These are phyloP conservation scores for Xylariales sp. DNA, from an alignment of 2,329 filamentous ascomycete species.

Conservation along the genomic window DNA sequence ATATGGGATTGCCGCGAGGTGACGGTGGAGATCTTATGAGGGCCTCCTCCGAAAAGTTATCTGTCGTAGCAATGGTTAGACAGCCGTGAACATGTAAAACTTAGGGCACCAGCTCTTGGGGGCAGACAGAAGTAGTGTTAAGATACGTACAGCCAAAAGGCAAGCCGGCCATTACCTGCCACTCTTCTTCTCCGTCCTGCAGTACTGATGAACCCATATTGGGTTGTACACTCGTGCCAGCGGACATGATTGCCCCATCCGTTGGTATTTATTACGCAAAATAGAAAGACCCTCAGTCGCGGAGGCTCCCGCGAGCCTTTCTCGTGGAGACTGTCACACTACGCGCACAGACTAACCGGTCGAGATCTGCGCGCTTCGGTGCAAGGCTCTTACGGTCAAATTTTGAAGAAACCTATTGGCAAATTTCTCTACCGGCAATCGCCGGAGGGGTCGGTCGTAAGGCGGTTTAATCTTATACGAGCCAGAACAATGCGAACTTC, in stretches of 20 bases:
- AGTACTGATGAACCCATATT: slow-evolving; percentile 71
- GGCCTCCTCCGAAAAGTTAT: slow-evolving; percentile 42
- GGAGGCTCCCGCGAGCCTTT: slow-evolving; percentile 3
- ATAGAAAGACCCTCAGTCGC: not conserved
- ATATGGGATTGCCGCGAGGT: slow-evolving; percentile 72
- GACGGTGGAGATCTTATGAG: slow-evolving; percentile 67
- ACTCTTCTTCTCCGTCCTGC: slow-evolving; percentile 55
- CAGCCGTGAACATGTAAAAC: slow-evolving; percentile 4
- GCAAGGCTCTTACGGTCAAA: not conserved
- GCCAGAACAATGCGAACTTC: not conserved
- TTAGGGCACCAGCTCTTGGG: not conserved
- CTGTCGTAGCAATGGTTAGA: slow-evolving; percentile 37
- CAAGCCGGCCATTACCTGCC: slow-evolving; percentile 51
- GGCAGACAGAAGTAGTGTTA: slow-evolving; percentile 10
- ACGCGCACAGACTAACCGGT: not conserved
- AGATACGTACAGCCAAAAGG: slow-evolving; percentile 74
- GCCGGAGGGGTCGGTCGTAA: not conserved
- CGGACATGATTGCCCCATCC: slow-evolving; percentile 64
- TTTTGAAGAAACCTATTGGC: not conserved
- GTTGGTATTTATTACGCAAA: slow-evolving; percentile 27
- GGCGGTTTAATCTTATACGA: not conserved
- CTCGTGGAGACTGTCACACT: slow-evolving; percentile 7
- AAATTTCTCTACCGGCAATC: not conserved
- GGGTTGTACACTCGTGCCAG: slow-evolving; percentile 61
- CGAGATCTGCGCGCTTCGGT: not conserved